A percentile compares a stretch with the other conserved stretches of the same genome.
Conservation (phyloP, 495 filamentous ascomycete species). For the Penicillium paxilli region DNA sequence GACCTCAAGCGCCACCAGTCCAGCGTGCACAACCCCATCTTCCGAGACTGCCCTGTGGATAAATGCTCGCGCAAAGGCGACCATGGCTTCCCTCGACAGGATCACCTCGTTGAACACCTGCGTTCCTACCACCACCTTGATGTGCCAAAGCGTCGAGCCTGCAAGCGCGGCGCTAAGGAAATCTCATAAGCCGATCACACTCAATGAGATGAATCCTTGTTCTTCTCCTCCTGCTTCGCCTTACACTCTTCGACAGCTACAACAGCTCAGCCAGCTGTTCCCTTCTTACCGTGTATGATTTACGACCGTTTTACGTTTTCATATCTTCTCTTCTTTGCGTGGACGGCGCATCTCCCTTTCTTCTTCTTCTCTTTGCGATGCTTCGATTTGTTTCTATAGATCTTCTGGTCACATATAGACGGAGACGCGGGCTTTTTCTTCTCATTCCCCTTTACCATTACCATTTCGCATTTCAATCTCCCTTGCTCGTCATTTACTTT, state of each 20-base stretch:
- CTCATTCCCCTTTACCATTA: background rate
- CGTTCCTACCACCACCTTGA: conserved; percentile 69
- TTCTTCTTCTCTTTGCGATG: background rate
- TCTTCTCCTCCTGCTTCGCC: background rate
- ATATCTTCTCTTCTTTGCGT: background rate
- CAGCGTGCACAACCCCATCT: conserved; percentile 56
- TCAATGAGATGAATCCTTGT: background rate
- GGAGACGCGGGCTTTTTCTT: background rate
- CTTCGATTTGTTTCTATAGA: background rate
- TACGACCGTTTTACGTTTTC: conserved; percentile 4
- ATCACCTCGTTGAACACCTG: conserved; percentile 87
- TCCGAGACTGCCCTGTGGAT: conserved; percentile 73
- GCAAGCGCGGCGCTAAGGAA: conserved; percentile 35
- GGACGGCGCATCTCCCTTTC: background rate
- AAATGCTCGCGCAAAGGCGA: conserved; percentile 77
- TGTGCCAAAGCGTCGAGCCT: conserved; percentile 44
- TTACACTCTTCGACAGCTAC: background rate
- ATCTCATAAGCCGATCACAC: conserved; percentile 7
- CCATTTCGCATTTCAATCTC: background rate
- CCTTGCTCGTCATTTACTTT: background rate
- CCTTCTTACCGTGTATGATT: background rate
- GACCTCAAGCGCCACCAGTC: conserved; percentile 56
- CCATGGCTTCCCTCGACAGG: conserved; percentile 79
- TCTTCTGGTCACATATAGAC: background rate
- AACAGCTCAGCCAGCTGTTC: background rate